These are phyloP conservation scores for Suillus alpinus DNA, from an alignment of 768 basidiomycete species.

Conservation along the genomic window DNA sequence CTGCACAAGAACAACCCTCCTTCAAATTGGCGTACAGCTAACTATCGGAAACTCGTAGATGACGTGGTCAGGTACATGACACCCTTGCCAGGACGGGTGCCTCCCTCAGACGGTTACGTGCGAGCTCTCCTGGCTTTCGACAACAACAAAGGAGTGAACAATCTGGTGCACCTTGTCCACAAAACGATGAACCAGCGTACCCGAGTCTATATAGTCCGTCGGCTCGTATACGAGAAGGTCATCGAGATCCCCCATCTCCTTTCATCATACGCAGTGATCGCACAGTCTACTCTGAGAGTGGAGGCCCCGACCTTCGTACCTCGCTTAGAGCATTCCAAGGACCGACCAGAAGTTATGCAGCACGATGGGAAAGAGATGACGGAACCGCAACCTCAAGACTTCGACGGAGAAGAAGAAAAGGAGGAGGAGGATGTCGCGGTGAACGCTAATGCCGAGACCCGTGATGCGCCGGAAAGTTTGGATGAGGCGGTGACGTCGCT, in stretches of 20 bases:
- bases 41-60: constrained; percentile 12
- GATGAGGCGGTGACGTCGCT: constrained; percentile 10
- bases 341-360: background rate
- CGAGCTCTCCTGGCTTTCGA: constrained; percentile 16
- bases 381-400: background rate
- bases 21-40: background rate
- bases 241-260: constrained; percentile 32
- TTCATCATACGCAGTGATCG: constrained; percentile 11
- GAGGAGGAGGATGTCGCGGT: constrained; percentile 10
- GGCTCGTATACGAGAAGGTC: constrained; percentile 27
- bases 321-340: background rate
- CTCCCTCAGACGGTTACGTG: constrained; percentile 9
- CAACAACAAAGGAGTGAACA: constrained; percentile 10
- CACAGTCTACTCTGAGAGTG: constrained; percentile 13
- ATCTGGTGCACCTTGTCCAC: constrained; percentile 26
- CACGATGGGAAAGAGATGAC: background rate
- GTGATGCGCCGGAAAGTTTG: background rate
- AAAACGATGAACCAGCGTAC: background rate
- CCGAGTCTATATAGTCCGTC: constrained; percentile 15
- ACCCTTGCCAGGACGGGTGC: background rate
- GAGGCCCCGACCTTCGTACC: constrained; percentile 20
- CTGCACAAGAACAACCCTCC: constrained; percentile 6
- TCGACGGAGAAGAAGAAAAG: constrained; percentile 6
- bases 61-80: constrained; percentile 4
- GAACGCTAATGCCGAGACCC: background rate